These are phyloP conservation scores for Penicillium subrubescens DNA, from an alignment of 495 filamentous ascomycete genomes.

Conservation along the genomic window DNA sequence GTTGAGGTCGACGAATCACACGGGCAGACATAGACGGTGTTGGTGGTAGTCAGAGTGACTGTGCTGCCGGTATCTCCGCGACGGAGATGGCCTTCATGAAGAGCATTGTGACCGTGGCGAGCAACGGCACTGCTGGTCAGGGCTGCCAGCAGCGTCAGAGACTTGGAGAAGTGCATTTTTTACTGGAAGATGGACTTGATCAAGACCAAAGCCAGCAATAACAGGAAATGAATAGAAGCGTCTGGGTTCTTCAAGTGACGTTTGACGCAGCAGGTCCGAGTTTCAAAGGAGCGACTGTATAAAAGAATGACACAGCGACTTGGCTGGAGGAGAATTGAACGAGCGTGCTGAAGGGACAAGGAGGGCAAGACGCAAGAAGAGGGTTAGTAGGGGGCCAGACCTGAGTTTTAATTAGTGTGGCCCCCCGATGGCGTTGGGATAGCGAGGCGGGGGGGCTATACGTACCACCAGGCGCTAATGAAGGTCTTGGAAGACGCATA, in stretches of 20 bases:
- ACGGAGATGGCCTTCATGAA: conserved; percentile 25
- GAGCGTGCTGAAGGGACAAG: neutral
- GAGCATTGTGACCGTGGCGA: conserved; percentile 13
- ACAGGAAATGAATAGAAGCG: neutral
- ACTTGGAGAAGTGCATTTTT: conserved; percentile 38
- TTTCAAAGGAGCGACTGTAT: neutral
- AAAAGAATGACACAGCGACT: conserved; percentile 2
- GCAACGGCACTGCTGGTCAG: conserved; percentile 29
- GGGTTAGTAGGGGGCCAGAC: neutral
- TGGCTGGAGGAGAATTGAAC: neutral
- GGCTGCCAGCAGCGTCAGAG: conserved; percentile 39
- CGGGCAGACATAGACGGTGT: conserved; percentile 19
- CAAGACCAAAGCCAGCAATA: neutral
- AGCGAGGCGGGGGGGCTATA: conserved; percentile 5
- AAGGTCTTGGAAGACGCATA: neutral
- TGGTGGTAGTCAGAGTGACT: conserved; percentile 14
- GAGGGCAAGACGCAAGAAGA: neutral
- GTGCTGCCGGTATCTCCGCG: conserved; percentile 23
- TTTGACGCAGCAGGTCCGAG: neutral
- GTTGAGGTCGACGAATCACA: conserved; percentile 10
- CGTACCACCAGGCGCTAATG: conserved; percentile 10
- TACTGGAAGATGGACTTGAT: conserved; percentile 6
- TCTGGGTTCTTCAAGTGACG: neutral
- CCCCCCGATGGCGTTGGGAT: neutral
- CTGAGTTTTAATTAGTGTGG: neutral